phyloP scores from a whole-genome alignment of 2,329 filamentous ascomycete species.

The Magnaporthiopsis incrustans region DNA sequence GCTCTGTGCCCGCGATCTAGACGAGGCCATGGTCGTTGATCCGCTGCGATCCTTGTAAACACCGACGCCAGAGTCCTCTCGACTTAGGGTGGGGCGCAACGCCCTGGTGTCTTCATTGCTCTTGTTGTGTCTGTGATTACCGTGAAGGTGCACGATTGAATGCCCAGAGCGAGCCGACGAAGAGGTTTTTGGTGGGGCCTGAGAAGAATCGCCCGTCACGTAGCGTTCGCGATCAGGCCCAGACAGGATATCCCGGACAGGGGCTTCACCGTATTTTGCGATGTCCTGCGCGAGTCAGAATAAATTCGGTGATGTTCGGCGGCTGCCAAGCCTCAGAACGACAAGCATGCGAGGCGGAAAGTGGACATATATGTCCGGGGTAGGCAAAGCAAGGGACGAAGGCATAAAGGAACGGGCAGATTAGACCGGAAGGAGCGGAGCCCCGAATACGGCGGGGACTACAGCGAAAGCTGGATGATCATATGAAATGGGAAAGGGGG shows the following conservation, averaged over 20 bases:
- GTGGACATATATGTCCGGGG: not conserved
- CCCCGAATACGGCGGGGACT: not conserved
- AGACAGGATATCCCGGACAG: conserved; percentile 61
- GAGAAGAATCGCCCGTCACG: conserved; percentile 37
- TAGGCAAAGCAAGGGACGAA: conserved; percentile 8
- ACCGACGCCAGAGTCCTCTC: conserved; percentile 58
- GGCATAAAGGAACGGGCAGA: conserved; percentile 12
- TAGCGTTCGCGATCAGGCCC: conserved; percentile 64
- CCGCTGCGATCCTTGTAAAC: conserved; percentile 48
- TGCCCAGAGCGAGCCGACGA: conserved; percentile 53
- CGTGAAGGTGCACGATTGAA: conserved; percentile 56
- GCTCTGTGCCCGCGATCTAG: conserved; percentile 61
- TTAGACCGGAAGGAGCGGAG: conserved; percentile 16
- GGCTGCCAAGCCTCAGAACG: not conserved
- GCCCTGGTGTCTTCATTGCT: conserved; percentile 59
- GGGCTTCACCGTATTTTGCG: conserved; percentile 68
- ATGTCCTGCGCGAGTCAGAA: conserved; percentile 49
- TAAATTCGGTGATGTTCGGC: conserved; percentile 11
- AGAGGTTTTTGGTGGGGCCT: conserved; percentile 50
- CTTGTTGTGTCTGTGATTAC: conserved; percentile 59
- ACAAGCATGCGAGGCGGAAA: not conserved
- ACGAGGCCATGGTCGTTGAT: conserved; percentile 35
- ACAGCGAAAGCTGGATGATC: not conserved
- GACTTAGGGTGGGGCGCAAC: conserved; percentile 63
- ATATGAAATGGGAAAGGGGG: not conserved